Evolutionary conservation across 768 basidiomycete species (phyloP).

Genomic region (Gloeopeniophorella convolvens): DNA sequence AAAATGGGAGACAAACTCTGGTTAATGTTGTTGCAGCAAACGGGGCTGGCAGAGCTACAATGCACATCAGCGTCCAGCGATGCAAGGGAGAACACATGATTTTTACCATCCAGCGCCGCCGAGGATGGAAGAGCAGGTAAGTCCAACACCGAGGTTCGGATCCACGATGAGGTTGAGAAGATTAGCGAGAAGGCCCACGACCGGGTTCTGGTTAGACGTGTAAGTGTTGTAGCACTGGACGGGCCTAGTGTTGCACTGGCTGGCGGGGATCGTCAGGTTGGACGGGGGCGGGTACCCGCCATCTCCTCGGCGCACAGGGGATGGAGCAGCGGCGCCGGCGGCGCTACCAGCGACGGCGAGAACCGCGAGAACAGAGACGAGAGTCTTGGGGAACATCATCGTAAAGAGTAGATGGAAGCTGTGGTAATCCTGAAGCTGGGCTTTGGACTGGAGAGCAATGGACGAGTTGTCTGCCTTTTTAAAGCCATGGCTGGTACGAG

Average conservation of each 20-base stretch:
- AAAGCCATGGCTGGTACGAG: slow-evolving; percentile 3
- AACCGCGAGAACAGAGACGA: neutral
- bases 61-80: neutral
- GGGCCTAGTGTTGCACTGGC: neutral
- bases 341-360: neutral
- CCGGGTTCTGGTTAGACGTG: neutral
- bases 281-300: neutral
- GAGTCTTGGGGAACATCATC: slow-evolving; percentile 2
- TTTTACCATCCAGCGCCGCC: neutral
- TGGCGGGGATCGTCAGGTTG: neutral
- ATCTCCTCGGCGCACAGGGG: neutral
- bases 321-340: neutral
- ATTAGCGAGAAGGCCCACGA: fast-evolving
- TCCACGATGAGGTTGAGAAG: neutral
- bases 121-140: neutral
- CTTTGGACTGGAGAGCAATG: neutral
- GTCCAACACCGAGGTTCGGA: neutral
- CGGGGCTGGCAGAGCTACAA: neutral
- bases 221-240: neutral
- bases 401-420: neutral
- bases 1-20: neutral
- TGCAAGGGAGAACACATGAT: neutral
- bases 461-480: neutral
- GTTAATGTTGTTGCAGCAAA: neutral
- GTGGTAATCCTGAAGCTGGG: neutral